Conservation (phyloP, 257 asterid species). For the Perilla frutescens region DNA sequence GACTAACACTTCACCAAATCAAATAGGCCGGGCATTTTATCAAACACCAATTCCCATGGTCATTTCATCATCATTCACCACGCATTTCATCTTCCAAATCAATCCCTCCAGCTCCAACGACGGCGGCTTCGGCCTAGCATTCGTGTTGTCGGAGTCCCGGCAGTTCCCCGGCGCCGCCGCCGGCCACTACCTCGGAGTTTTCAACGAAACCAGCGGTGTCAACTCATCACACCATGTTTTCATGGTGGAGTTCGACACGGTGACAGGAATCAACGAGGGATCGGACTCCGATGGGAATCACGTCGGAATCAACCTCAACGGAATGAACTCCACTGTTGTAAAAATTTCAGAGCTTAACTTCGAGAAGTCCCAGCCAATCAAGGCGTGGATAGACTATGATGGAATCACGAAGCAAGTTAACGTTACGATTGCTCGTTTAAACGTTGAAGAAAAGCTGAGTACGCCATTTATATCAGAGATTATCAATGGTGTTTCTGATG, state of each 20-base stretch:
- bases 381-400: constrained; percentile 76
- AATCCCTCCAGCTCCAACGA: constrained; percentile 31
- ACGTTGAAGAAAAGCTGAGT: constrained; percentile 37
- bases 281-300: constrained; percentile 52
- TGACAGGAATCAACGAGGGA: constrained; percentile 44
- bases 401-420: constrained; percentile 42
- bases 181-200: constrained; percentile 60
- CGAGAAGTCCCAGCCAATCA: constrained; percentile 44
- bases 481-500: constrained; percentile 34
- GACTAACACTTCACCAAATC: constrained; percentile 45
- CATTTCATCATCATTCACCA: constrained; percentile 50
- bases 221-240: constrained; percentile 48
- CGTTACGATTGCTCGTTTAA: constrained; percentile 55
- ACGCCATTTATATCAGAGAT: constrained; percentile 30
- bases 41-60: constrained; percentile 46
- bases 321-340: constrained; percentile 20
- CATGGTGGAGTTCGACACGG: constrained; percentile 78
- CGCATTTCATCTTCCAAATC: constrained; percentile 63
- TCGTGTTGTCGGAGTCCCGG: constrained; percentile 54
- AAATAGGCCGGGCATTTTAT: constrained; percentile 61
- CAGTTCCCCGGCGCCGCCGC: constrained; percentile 40
- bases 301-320: constrained; percentile 60
- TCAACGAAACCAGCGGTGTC: constrained; percentile 37
- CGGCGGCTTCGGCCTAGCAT: constrained; percentile 76
- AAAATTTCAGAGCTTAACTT: not conserved